Evolutionary conservation across 805 yeast species (phyloP).

Genomic region (Candida vartiovaarae): DNA sequence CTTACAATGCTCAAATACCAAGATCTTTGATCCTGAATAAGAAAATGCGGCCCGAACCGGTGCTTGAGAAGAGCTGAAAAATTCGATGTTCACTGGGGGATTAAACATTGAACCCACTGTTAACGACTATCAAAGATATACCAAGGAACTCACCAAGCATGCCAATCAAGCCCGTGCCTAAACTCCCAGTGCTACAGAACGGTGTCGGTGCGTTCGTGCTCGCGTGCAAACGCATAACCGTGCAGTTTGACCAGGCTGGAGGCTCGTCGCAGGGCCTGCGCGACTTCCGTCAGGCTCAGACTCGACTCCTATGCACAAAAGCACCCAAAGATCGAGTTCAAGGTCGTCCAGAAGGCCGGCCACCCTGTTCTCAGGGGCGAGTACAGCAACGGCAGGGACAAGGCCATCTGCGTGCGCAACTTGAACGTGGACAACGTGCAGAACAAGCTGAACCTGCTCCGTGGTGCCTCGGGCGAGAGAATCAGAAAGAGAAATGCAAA

Average conservation of each 20-base stretch:
- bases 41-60: no score
- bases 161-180: constrained; percentile 57
- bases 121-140: not conserved
- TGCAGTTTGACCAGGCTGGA: constrained; percentile 92
- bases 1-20: no score
- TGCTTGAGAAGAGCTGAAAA: no score
- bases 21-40: no score
- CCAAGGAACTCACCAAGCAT: constrained; percentile 17
- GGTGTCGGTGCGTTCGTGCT: constrained; percentile 69
- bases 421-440: constrained; percentile 53
- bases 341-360: constrained; percentile 63
- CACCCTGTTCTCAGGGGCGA: constrained; percentile 71
- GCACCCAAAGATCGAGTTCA: constrained; percentile 66
- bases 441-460: constrained; percentile 54
- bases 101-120: not conserved
- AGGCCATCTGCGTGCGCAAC: constrained; percentile 73
- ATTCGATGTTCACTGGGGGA: no score
- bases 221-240: constrained; percentile 59
- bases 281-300: constrained; percentile 51
- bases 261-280: constrained; percentile 86
- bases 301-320: constrained; percentile 47
- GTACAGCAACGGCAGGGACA: constrained; percentile 40
- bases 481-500: constrained; percentile 60
- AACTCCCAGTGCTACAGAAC: constrained; percentile 57
- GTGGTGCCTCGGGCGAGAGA: constrained; percentile 62